Evolutionary conservation across 139 green algal genomes (phyloP), one percentile per base, ranked within the genome.

Genomic region (Zygnema cylindricum): DNA sequence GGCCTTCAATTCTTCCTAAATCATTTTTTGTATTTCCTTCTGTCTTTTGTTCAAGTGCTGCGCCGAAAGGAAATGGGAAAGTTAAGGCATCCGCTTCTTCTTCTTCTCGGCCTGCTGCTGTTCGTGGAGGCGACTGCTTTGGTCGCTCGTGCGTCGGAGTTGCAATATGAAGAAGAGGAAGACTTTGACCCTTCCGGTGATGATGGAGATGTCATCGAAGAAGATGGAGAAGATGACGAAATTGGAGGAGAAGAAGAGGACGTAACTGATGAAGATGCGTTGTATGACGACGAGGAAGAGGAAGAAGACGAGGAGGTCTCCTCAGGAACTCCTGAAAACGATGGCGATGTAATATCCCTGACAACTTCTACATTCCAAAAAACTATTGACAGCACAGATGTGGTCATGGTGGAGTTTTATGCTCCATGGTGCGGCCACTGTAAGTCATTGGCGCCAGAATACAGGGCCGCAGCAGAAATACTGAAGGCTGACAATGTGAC

Each of bases 351-450:
- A 25, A 25, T 87, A 25, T 41, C 41, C 23, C 30, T 87, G 25
- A 87, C 40, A 30, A 55, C 41, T 25, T 43, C 43, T 11, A 63
- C 30, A 22, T 38, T 87, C 41, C 7, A 25, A 16, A 16, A 7
- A 25, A 16, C 36, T 16, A 54, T 79, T 79, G 71, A 54, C 11
- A 25, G 7, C 3, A 7, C 38, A 40, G 38, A 79, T 16, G 11
- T 11, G 87, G 22, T 92, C 0, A 23, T 92, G 40, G 55, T 91
- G 1, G 93, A 95, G 86, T 96, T 96, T 82, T 95, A 95, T 84
- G 94, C 94, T 21, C 93, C 94, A 21, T 95, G 93, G 94, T 96
- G 94, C 81, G 93, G 93, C 1, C 94, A 96, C 88, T 96, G 94
- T 87, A 95, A 96, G 90, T 86, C 92, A 21, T 92, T 96, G 0